Percentiles rank a stretch among this genome's conserved stretches.
phyloP scores from a whole-genome alignment of 495 filamentous ascomycete species.

The Penicillium maclennaniae region DNA sequence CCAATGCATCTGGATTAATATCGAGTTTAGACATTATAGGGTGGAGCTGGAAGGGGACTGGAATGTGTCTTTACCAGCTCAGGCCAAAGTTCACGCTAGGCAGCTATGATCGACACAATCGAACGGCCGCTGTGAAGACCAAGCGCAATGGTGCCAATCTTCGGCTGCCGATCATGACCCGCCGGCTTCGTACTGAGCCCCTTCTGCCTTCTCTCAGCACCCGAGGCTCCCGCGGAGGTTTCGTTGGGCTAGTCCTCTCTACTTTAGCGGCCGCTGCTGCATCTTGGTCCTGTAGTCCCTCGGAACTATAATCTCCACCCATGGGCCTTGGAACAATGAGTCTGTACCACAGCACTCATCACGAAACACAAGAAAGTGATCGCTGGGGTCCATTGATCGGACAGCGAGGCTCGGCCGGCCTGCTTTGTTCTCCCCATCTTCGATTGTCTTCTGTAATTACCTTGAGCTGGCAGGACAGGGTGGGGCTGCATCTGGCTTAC shows the following conservation, averaged over 20 bases:
- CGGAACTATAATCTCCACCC: neutral
- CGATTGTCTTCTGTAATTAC: neutral
- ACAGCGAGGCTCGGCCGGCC: neutral
- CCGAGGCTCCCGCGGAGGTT: neutral
- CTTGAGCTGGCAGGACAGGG: neutral
- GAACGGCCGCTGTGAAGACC: constrained; percentile 16
- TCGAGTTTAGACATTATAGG: constrained; percentile 12
- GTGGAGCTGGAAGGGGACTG: constrained; percentile 13
- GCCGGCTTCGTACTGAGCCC: neutral
- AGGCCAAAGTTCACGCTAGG: constrained; percentile 21
- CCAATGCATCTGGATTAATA: constrained; percentile 12
- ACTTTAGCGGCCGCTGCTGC: neutral
- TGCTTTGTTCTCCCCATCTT: constrained; percentile 7
- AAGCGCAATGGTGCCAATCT: constrained; percentile 17
- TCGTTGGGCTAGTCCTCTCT: neutral
- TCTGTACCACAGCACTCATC: neutral
- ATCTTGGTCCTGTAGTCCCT: neutral
- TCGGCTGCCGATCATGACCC: constrained; percentile 21
- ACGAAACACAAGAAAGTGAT: constrained; percentile 12
- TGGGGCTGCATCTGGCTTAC: neutral
- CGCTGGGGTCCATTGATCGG: neutral
- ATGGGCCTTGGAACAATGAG: neutral
- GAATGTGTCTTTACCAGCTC: constrained; percentile 14
- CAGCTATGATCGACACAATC: constrained; percentile 22
- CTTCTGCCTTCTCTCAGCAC: neutral